phyloP scores from a whole-genome alignment of 352 stramenopile species.

The Globisporangium apiculatum region DNA sequence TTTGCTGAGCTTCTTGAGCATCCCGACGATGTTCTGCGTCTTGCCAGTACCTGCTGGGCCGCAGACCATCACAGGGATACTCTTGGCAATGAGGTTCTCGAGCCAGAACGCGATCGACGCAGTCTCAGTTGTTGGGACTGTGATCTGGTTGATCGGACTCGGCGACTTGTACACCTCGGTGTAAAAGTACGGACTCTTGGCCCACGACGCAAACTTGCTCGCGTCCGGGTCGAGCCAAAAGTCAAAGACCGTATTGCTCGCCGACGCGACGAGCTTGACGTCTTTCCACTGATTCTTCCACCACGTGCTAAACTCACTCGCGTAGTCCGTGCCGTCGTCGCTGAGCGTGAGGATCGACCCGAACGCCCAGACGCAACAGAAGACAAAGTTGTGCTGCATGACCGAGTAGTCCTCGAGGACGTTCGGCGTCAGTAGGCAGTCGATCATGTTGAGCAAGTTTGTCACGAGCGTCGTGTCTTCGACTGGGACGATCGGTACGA shows the following conservation, averaged over 20 bases:
- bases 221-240: constrained; percentile 93
- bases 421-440: constrained; percentile 81
- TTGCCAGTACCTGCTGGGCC: constrained; percentile 93
- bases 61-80: constrained; percentile 92
- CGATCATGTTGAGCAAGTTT: constrained; percentile 93
- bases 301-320: constrained; percentile 92
- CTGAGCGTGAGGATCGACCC: constrained; percentile 89
- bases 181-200: constrained; percentile 94
- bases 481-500: constrained; percentile 87
- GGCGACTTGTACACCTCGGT: constrained; percentile 82
- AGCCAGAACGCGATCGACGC: constrained; percentile 95
- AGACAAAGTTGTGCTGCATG: constrained; percentile 93
- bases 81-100: constrained; percentile 88
- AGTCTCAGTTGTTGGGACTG: constrained; percentile 93
- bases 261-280: constrained; percentile 90
- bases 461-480: constrained; percentile 93
- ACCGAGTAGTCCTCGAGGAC: constrained; percentile 70
- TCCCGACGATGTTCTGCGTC: constrained; percentile 92
- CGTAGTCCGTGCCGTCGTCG: constrained; percentile 94
- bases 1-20: constrained; percentile 91
- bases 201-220: constrained; percentile 92
- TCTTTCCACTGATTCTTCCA: constrained; percentile 95
- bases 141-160: constrained; percentile 86
- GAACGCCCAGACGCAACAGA: constrained; percentile 94
- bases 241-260: constrained; percentile 95